Evolutionary conservation across 1,284 basidiomycete species (phyloP), one percentile per base, ranked within the genome.

Genomic region (Ceratorhiza oryzae-sativae): DNA sequence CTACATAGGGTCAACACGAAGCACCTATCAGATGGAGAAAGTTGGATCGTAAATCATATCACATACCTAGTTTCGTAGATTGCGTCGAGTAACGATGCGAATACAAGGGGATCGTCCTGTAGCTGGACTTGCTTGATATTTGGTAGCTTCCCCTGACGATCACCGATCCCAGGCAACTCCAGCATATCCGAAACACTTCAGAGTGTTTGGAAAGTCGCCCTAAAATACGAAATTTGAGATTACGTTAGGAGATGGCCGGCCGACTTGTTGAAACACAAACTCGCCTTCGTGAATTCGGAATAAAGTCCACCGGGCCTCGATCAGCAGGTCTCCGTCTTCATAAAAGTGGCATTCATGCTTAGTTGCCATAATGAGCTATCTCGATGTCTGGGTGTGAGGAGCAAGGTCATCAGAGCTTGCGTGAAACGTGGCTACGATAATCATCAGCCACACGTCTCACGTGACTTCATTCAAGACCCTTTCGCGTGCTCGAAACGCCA

Each of bases 101-200:
- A 68, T 27, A 42, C 51, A 36, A 42, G 39, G 18, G 53, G 51
- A 32, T 68, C 46, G 23, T 68, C 65, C 6, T 68, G 65, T 32
- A 68, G 51, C 10, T 30, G 8, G 4, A 68, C 34, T 3, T 20
- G n/a, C 23, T 45, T 30, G 23, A 18, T 41, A 12, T 39, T 13
- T 27, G 12, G 15, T 18, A 39, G 18, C 5, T 25, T 12, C 20
- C 4, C 4, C 18, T 27, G 8, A 25, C 9, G 9, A 42, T 15
- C 9, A 34, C 53, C 36, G n/a, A 46, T 30, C 1, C 10, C 39
- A 32, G 53, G 30, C 2, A 68, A 18, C 9, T 34, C 27, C 30
- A 70, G 39, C 67, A 70, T 59, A 30, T 70, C 67, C 6, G 34
- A 15, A 70, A 70, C 10, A 70, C 53, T 23, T 48, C 42, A 13